Evolutionary conservation across 768 basidiomycete genomes (phyloP).

Genomic region (Termitomyces sp.): DNA sequence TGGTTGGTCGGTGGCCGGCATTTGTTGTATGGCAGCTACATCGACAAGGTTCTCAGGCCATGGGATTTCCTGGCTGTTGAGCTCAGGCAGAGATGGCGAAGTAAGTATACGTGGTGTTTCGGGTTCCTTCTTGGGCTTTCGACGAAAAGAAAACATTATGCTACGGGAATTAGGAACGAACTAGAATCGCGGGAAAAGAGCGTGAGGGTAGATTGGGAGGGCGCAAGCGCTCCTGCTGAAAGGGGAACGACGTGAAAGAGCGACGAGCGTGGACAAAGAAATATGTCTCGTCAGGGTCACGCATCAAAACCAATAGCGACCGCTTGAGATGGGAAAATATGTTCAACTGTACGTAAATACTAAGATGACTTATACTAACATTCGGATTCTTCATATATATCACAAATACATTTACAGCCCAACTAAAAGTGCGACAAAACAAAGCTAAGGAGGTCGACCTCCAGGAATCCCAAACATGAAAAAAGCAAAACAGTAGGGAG

Average conservation of each 20-base stretch:
- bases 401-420: conserved; percentile 32
- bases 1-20: conserved; percentile 36
- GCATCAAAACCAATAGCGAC: conserved; percentile 14
- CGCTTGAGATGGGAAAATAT: conserved; percentile 20
- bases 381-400: conserved; percentile 10
- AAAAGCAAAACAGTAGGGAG: conserved; percentile 26
- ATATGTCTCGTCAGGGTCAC: conserved; percentile 13
- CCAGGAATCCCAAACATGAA: conserved; percentile 20
- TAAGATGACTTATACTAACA: conserved; percentile 4
- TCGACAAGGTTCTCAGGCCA: conserved; percentile 88
- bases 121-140: conserved; percentile 59
- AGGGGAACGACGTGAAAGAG: conserved; percentile 7
- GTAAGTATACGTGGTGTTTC: conserved; percentile 53
- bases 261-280: conserved; percentile 12
- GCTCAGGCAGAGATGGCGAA: conserved; percentile 81
- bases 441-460: conserved; percentile 18
- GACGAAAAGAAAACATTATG: conserved; percentile 75
- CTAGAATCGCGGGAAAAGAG: conserved; percentile 19
- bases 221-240: conserved; percentile 9
- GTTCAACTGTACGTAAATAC: neutral
- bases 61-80: conserved; percentile 71
- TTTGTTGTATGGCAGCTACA: conserved; percentile 59
- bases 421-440: conserved; percentile 17
- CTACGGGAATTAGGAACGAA: conserved; percentile 17
- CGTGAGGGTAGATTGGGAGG: conserved; percentile 14